These are phyloP conservation scores for Pontederia paniculata DNA, from an alignment of 176 grass and related monocot species.

Conservation along the genomic window DNA sequence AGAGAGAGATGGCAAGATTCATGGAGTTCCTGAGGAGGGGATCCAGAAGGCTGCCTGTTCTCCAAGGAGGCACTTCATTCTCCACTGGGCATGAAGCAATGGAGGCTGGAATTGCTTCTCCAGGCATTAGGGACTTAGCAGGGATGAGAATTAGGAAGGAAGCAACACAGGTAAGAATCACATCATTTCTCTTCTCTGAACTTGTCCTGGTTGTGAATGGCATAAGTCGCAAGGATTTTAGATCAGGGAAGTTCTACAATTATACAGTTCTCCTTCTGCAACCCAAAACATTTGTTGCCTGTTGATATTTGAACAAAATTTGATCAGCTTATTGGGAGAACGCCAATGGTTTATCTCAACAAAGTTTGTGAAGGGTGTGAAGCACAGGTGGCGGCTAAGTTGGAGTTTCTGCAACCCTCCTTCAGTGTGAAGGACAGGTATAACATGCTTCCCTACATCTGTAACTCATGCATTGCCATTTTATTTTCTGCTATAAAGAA, in stretches of 20 bases:
- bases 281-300: background rate
- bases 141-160: conserved; percentile 42
- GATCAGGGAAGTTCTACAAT: background rate
- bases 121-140: conserved; percentile 20
- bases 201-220: too few relatives aligned
- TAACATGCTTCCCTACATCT: background rate
- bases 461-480: background rate
- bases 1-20: conserved; percentile 32
- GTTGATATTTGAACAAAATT: background rate
- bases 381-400: conserved; percentile 66
- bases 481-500: background rate
- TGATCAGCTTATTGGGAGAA: conserved; percentile 69
- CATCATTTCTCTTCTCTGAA: background rate
- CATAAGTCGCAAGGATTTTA: too few relatives aligned
- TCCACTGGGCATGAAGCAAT: conserved; percentile 23
- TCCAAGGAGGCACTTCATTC: conserved; percentile 21
- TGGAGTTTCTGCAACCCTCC: conserved; percentile 80
- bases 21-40: conserved; percentile 26
- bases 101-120: conserved; percentile 15
- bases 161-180: conserved; percentile 31
- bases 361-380: conserved; percentile 74
- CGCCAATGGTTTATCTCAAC: conserved; percentile 87
- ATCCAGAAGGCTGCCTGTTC: conserved; percentile 6
- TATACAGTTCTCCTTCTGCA: too few relatives aligned
- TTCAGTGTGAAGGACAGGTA: conserved; percentile 95